Evolutionary conservation across 331 rosid genomes (phyloP), one percentile per base, ranked within the genome.

Genomic region (Stylosanthes scabra): DNA sequence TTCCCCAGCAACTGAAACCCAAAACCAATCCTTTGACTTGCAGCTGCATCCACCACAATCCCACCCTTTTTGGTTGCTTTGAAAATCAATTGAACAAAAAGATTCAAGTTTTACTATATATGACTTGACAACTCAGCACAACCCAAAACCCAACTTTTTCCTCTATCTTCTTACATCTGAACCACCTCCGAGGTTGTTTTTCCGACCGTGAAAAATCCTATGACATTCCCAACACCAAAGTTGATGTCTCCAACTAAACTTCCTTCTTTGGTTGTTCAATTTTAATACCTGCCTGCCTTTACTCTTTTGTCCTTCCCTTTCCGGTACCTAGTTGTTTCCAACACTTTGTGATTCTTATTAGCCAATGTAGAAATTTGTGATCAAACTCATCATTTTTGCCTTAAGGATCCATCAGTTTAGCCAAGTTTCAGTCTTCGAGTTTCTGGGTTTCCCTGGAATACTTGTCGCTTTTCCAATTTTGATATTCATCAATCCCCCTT

Each of bases 11-110:
- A 20, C 1, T 20, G 25, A 20, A 20, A 20, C 0, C 25, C 25
- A 20, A 20, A 20, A 20, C 25, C 25, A 1, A 1, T 20, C 25
- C 74, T 49, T 84, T 86, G 88, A 87, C 82, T 84, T 20, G 74
- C 71, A 62, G 80, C 70, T 81, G 72, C 31, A 29, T 15, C 45
- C 42, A 56, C 57, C 37, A 31, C 37, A 3, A 31, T 31, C 50
- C 55, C 55, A n/a, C 57, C 57, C 6, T 16, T 16, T 15, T 75
- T 20, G 25, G 25, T 59, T 61, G 44, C 14, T 15, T 75, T 44
- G 13, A 66, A 75, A 39, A 45, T 45, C 31, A 31, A 9, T 42
- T 12, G 11, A 62, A 40, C 9, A 59, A 59, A 41, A 7, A 41
- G 46, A 41, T 12, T 28, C 47, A n/a, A 25, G 66, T 76, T 8